Evolutionary conservation across 345 rosid species (phyloP).

Genomic region (Eucalyptus tenuipes): DNA sequence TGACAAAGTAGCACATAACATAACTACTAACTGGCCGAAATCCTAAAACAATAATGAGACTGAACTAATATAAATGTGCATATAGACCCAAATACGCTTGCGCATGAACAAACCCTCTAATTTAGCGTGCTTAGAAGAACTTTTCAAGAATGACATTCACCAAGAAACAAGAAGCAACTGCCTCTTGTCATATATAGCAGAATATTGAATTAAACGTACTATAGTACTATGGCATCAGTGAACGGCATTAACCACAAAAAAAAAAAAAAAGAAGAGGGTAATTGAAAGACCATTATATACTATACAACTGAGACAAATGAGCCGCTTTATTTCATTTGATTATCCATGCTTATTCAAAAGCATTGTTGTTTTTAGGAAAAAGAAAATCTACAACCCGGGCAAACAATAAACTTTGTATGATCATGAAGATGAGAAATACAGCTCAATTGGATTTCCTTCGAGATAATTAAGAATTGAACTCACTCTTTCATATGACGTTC

Average conservation of each 20-base stretch:
- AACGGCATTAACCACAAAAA: not conserved
- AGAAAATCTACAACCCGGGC: not conserved
- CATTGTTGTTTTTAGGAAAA: too few relatives aligned
- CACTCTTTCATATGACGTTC: slow-evolving; percentile 92
- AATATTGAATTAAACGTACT: not conserved
- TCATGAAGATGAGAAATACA: not conserved
- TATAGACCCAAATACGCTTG: not conserved
- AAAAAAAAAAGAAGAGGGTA: not conserved
- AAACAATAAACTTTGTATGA: not conserved
- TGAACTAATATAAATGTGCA: not conserved
- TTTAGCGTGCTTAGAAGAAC: not conserved
- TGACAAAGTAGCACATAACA: not conserved
- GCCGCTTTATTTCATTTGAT: too few relatives aligned
- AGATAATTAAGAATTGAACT: slow-evolving; percentile 5
- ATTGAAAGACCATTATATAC: not conserved
- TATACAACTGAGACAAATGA: not conserved
- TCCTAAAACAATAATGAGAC: not conserved
- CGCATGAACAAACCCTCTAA: not conserved
- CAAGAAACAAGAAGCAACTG: not conserved
- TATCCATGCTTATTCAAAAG: too few relatives aligned
- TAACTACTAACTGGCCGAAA: not conserved
- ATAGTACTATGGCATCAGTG: not conserved
- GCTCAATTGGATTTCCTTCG: not conserved
- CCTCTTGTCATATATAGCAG: not conserved
- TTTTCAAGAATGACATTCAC: not conserved